A percentile compares a stretch with the other conserved stretches of the same genome.
phyloP scores from a whole-genome alignment of 352 stramenopile species.

The Globisporangium recalcitrans region DNA sequence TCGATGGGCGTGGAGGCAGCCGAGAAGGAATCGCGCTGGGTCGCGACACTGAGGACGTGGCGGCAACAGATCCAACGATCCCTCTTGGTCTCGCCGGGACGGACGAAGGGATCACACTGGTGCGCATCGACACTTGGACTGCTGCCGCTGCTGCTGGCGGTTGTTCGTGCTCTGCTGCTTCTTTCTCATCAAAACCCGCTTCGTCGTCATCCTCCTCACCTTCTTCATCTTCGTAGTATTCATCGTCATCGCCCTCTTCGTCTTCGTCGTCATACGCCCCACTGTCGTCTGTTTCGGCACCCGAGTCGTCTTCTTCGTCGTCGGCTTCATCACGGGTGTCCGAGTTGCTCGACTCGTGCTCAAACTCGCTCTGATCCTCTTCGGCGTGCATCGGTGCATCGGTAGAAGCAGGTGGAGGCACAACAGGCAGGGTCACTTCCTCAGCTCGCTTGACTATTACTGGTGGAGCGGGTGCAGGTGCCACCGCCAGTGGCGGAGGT shows the following conservation, averaged over 20 bases:
- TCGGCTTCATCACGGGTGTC: constrained; percentile 9
- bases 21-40: constrained; percentile 18
- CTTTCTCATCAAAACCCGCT: constrained; percentile 6
- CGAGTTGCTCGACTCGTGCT: constrained; percentile 1
- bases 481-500: neutral
- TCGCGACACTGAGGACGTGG: constrained; percentile 1
- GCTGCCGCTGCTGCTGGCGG: constrained; percentile 11
- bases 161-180: neutral
- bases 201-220: constrained; percentile 11
- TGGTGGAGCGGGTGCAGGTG: neutral
- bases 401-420: neutral
- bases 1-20: constrained; percentile 51
- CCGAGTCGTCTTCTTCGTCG: constrained; percentile 12
- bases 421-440: neutral
- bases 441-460: neutral
- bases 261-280: constrained; percentile 22
- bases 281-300: constrained; percentile 15
- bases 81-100: constrained; percentile 10
- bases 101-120: constrained; percentile 10
- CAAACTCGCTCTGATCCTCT: constrained; percentile 3
- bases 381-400: neutral
- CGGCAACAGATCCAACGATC: constrained; percentile 6
- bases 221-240: constrained; percentile 20
- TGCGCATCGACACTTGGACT: constrained; percentile 14
- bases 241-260: constrained; percentile 27